Conservation (phyloP, 257 asterid genomes). For the Rehmannia glutinosa region DNA sequence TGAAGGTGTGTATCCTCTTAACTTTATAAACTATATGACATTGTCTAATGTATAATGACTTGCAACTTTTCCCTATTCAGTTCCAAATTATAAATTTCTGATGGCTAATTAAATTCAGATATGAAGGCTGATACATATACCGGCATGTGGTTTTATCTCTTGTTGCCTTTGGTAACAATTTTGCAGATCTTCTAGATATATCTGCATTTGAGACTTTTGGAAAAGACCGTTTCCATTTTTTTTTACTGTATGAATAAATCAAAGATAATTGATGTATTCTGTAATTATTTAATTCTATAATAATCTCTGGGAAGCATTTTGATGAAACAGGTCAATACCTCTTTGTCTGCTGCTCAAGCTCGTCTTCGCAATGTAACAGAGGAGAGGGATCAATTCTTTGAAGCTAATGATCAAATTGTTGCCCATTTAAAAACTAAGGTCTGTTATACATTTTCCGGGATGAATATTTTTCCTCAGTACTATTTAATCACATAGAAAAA, state of each 20-base stretch:
- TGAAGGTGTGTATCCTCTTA: conserved; percentile 55
- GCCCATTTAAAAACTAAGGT: conserved; percentile 89
- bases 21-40: neutral
- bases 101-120: neutral
- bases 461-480: conserved; percentile 5
- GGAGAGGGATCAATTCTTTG: conserved; percentile 96
- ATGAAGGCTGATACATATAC: neutral
- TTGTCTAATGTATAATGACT: too few species aligned
- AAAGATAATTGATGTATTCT: neutral
- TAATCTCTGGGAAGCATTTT: conserved; percentile 19
- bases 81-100: neutral
- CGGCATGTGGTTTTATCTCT: neutral
- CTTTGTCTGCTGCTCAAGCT: conserved; percentile 78
- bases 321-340: conserved; percentile 63
- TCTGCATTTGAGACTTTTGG: neutral
- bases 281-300: neutral
- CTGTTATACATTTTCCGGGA: conserved; percentile 10
- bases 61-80: neutral
- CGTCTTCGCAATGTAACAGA: conserved; percentile 82
- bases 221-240: neutral
- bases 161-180: neutral
- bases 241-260: neutral
- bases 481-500: neutral
- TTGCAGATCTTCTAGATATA: neutral
- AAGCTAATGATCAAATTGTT: conserved; percentile 94